Base-by-base conservation (phyloP, 495 filamentous ascomycete species). In the Xylaria castorea region DNA sequence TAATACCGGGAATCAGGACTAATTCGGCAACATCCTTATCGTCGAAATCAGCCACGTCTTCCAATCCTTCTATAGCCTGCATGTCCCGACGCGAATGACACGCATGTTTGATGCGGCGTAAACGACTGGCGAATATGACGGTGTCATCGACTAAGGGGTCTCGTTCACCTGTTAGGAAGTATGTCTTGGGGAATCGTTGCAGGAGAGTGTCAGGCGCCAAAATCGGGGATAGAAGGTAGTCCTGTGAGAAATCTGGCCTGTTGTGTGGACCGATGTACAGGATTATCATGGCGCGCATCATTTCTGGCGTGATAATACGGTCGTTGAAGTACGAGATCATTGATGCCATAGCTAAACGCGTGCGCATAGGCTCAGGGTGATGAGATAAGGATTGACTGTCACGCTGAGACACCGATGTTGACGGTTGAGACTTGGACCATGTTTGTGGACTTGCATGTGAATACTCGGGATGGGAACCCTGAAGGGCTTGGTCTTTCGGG, bases 201-300 rank as follows among this genome's bases (percentile, higher is more conserved):
- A 99, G 88, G 4, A 98, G 83, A 1, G 87, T 83, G 74, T 97
- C 95, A 0, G 96, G 97, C 0, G 96, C 94, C 5, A 97, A 87
- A 22, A 98, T 90, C 1, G 96, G 97, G 0, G 91, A 96, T 11
- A 99, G 89, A 1, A 96, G 86, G 80, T 92, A 97, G 80, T 99
- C 97, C 12, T 92, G 94, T 36, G 87, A 88, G 82, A 99, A 98
- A 79, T 98, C 94, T 9, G 96, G 96, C 1, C 94, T 90, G 82
- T 94, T 91, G 78, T 97, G 90, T 0, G 95, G 95, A 20, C 96
- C 97, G 74, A 99, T 92, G 78, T 99, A 99, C 27, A 99, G 87
- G 80, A 99, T 97, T 71, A 99, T 96, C 96, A 99, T 98, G 38
- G 94, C 94, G 65, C 96, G 92, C 92, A 98, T 97, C 94, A 99